Conservation (phyloP, 2,329 filamentous ascomycete species). For the Ascochyta clinopodiicola region DNA sequence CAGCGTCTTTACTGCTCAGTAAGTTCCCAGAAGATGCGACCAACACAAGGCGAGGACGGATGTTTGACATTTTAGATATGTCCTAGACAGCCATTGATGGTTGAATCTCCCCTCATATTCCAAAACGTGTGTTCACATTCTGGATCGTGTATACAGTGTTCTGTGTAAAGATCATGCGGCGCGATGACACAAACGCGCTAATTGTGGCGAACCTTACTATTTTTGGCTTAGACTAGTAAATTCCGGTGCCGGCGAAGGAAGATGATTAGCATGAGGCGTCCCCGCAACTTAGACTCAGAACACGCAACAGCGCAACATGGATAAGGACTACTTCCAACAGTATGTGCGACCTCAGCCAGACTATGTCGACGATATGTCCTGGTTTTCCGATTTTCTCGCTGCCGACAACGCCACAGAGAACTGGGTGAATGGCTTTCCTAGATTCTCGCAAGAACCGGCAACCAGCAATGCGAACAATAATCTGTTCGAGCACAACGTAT, state of each 20-base stretch:
- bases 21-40: too few species aligned
- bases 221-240: conserved; percentile 1
- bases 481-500: conserved; percentile 7
- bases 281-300: conserved; percentile 3
- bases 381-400: conserved; percentile 14
- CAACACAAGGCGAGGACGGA: too few species aligned
- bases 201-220: background rate
- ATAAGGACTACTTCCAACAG: conserved; percentile 3
- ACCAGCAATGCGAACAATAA: background rate
- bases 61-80: too few species aligned
- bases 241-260: conserved; percentile 10
- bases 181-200: background rate
- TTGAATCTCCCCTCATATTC: too few species aligned
- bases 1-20: too few species aligned
- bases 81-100: too few species aligned
- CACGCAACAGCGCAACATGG: conserved; percentile 3
- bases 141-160: too few species aligned
- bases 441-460: background rate
- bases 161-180: background rate
- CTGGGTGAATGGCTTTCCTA: conserved; percentile 8
- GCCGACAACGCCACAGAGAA: conserved; percentile 5
- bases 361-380: conserved; percentile 4
- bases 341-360: conserved; percentile 1
- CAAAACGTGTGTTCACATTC: too few species aligned
- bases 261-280: conserved; percentile 1